phyloP scores from a whole-genome alignment of 495 filamentous ascomycete genomes.

The Talaromyces adpressus region DNA sequence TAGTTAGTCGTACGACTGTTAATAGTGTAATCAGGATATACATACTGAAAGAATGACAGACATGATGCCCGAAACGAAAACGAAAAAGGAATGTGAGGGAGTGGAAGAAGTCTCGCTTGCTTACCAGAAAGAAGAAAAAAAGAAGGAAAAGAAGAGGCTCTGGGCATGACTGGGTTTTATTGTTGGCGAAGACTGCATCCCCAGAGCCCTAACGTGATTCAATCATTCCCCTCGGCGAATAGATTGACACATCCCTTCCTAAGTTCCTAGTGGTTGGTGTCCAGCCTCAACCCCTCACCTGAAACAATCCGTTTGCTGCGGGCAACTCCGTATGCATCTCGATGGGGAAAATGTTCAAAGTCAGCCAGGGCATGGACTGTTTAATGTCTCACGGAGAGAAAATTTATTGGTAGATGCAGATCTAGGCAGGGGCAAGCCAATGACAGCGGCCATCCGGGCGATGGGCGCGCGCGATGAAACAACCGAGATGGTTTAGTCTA shows the following conservation, averaged over 20 bases:
- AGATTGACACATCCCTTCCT: neutral
- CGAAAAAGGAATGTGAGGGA: conserved; percentile 8
- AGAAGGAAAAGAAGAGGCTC: neutral
- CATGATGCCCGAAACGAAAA: conserved; percentile 4
- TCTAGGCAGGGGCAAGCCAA: conserved; percentile 5
- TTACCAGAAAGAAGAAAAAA: conserved; percentile 7
- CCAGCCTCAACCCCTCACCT: neutral
- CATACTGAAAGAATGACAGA: conserved; percentile 9
- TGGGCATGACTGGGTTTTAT: neutral
- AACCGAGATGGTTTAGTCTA: neutral
- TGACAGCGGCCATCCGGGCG: neutral
- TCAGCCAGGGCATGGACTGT: conserved; percentile 1
- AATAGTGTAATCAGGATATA: neutral
- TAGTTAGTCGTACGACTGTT: neutral
- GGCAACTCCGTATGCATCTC: neutral
- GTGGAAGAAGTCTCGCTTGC: conserved; percentile 11
- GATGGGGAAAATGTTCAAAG: neutral
- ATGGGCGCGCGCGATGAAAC: conserved; percentile 4
- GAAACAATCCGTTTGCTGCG: neutral
- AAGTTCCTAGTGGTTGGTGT: neutral
- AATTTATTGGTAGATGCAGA: neutral
- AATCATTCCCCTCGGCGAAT: no score
- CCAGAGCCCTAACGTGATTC: neutral
- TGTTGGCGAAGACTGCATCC: neutral
- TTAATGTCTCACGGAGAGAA: neutral